phyloP scores from a whole-genome alignment of 495 filamentous ascomycete species.

The Aspergillus incahuasiensis region DNA sequence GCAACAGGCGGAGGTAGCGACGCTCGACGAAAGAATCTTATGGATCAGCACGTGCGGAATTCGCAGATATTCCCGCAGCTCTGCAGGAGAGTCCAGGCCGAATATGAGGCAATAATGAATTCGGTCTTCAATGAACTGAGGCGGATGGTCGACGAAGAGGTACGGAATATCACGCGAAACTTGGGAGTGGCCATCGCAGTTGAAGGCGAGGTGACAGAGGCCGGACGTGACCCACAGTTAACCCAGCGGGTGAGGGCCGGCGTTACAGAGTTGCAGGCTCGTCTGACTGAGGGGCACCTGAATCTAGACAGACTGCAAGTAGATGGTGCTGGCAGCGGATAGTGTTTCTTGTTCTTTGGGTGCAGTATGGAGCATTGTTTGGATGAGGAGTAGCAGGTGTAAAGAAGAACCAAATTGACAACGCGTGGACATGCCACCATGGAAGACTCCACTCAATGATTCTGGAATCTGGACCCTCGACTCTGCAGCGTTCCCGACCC shows the following conservation, averaged over 20 bases:
- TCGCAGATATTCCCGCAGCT: not conserved
- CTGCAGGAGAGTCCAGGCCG: not conserved
- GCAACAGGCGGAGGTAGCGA: not conserved
- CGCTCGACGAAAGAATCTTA: not conserved
- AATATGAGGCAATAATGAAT: not conserved
- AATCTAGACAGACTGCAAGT: not conserved
- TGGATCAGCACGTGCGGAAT: not conserved
- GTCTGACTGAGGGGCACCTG: not conserved
- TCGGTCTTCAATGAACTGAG: not conserved
- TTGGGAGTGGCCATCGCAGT: not conserved
- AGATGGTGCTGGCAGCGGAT: not conserved
- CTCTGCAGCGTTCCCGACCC: not conserved
- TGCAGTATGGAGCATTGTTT: not conserved
- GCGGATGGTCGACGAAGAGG: not conserved
- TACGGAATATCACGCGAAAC: not conserved
- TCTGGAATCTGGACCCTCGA: no score
- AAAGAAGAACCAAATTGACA: not conserved
- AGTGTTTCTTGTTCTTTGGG: not conserved
- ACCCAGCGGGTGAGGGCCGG: not conserved
- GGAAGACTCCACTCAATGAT: no score
- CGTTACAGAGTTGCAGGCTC: not conserved
- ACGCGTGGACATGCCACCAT: not conserved
- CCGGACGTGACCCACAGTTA: not conserved
- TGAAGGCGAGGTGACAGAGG: not conserved
- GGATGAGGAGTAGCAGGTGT: not conserved